Conservation (phyloP, 352 stramenopile genomes). For the Phytopythium cucurbitacearum region DNA sequence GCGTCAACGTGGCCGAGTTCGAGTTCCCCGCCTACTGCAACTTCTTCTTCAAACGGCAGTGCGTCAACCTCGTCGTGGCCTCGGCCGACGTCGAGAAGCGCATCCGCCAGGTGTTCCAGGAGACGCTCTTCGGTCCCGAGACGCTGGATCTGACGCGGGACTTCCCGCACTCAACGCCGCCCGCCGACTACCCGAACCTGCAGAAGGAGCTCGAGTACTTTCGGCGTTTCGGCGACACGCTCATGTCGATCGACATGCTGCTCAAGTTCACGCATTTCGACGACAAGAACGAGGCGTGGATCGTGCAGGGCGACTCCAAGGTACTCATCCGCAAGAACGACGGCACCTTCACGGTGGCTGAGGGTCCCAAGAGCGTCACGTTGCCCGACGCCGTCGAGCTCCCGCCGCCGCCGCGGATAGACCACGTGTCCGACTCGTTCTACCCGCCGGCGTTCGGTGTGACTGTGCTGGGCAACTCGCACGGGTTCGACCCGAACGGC, state of each 20-base stretch:
- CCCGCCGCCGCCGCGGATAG: slow-evolving; percentile 23
- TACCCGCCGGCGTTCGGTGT: slow-evolving; percentile 94
- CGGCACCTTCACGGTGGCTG: slow-evolving; percentile 54
- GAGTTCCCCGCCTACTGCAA: slow-evolving; percentile 98
- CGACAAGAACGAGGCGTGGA: slow-evolving; percentile 43
- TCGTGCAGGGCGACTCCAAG: slow-evolving; percentile 57
- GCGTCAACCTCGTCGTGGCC: slow-evolving; percentile 83
- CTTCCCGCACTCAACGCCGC: slow-evolving; percentile 59
- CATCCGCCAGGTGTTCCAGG: slow-evolving; percentile 86
- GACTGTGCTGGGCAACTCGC: slow-evolving; percentile 94
- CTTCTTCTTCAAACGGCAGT: slow-evolving; percentile 93
- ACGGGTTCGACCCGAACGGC: slow-evolving; percentile 94
- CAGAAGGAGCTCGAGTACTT: slow-evolving; percentile 88
- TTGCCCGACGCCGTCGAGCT: slow-evolving; percentile 56
- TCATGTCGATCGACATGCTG: slow-evolving; percentile 88
- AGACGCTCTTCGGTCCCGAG: slow-evolving; percentile 82
- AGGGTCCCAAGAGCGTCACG: slow-evolving; percentile 42
- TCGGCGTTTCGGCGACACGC: slow-evolving; percentile 85
- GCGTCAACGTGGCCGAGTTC: slow-evolving; percentile 96
- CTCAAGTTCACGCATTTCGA: slow-evolving; percentile 88
- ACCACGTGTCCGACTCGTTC: slow-evolving; percentile 52
- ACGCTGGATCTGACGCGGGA: slow-evolving; percentile 72
- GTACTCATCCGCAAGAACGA: slow-evolving; percentile 71
- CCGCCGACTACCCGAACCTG: slow-evolving; percentile 65
- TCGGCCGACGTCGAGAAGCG: slow-evolving; percentile 72